phyloP scores from a whole-genome alignment of 495 filamentous ascomycete genomes.

The Clohesyomyces aquaticus region DNA sequence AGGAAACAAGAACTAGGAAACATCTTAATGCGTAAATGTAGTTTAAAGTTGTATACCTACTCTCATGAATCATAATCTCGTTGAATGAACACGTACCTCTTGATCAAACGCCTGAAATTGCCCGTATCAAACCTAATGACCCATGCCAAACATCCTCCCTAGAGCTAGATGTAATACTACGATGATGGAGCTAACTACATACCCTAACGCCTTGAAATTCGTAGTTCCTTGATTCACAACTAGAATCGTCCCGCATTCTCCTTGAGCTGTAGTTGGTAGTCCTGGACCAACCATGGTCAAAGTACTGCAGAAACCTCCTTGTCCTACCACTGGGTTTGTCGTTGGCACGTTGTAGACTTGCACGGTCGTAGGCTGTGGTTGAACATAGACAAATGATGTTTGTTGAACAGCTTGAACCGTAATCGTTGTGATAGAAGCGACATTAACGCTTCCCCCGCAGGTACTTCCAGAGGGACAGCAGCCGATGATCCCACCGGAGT shows the following conservation, averaged over 20 bases:
- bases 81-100: not conserved
- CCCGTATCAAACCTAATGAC: not conserved
- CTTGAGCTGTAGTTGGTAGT: slow-evolving; percentile 31
- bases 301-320: slow-evolving; percentile 33
- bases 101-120: not conserved
- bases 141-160: slow-evolving; percentile 15
- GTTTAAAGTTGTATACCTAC: not conserved
- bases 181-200: slow-evolving; percentile 5
- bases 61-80: slow-evolving; percentile 3
- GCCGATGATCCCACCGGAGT: slow-evolving; percentile 39
- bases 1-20: slow-evolving; percentile 20
- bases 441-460: slow-evolving; percentile 42
- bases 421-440: slow-evolving; percentile 31
- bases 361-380: slow-evolving; percentile 14
- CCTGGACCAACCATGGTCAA: slow-evolving; percentile 30
- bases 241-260: slow-evolving; percentile 37
- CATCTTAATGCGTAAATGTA: not conserved
- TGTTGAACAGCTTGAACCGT: slow-evolving; percentile 28
- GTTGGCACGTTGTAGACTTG: slow-evolving; percentile 6
- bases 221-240: slow-evolving; percentile 26
- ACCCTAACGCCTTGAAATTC: slow-evolving; percentile 3
- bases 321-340: slow-evolving; percentile 2
- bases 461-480: slow-evolving; percentile 46
- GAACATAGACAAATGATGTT: slow-evolving; percentile 32
- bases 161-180: slow-evolving; percentile 23